These are phyloP conservation scores for Aureobasidium vineae DNA, from an alignment of 2,329 filamentous ascomycete genomes.

Conservation along the genomic window DNA sequence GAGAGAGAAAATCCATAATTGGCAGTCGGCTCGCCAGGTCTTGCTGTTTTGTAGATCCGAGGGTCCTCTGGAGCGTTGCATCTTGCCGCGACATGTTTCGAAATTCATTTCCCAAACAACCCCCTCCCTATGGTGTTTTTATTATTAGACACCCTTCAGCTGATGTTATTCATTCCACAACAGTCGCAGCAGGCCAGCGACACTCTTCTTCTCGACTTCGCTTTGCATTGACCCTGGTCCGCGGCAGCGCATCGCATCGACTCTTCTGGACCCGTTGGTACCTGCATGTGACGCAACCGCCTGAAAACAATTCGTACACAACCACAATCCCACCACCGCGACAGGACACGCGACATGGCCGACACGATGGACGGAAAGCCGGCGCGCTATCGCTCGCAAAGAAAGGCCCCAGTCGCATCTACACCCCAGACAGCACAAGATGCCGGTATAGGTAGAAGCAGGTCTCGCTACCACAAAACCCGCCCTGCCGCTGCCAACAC, in stretches of 20 bases:
- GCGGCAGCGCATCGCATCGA: not conserved
- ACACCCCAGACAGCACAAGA: conserved; percentile 18
- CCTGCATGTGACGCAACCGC: conserved; percentile 21
- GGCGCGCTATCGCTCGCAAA: conserved; percentile 59
- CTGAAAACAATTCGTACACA: not conserved
- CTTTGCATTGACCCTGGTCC: not conserved
- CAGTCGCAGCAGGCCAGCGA: conserved; percentile 24
- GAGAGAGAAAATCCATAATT: not conserved
- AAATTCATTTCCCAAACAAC: conserved; percentile 8
- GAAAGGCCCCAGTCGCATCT: conserved; percentile 42
- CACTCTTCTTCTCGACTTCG: not conserved
- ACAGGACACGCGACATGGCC: conserved; percentile 29
- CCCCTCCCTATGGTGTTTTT: conserved; percentile 19
- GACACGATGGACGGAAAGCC: conserved; percentile 43
- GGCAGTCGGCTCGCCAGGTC: not conserved
- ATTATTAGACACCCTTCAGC: conserved; percentile 18
- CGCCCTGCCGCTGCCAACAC: conserved; percentile 16
- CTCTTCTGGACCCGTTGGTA: conserved; percentile 11
- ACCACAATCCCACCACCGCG: not conserved
- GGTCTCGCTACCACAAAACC: conserved; percentile 30
- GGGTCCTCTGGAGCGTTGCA: conserved; percentile 12
- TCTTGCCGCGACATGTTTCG: conserved; percentile 15
- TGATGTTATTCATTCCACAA: not conserved
- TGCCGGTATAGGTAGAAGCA: conserved; percentile 25
- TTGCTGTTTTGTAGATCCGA: conserved; percentile 15